Conservation (phyloP, 805 yeast genomes). For the Candida ponderosae region DNA sequence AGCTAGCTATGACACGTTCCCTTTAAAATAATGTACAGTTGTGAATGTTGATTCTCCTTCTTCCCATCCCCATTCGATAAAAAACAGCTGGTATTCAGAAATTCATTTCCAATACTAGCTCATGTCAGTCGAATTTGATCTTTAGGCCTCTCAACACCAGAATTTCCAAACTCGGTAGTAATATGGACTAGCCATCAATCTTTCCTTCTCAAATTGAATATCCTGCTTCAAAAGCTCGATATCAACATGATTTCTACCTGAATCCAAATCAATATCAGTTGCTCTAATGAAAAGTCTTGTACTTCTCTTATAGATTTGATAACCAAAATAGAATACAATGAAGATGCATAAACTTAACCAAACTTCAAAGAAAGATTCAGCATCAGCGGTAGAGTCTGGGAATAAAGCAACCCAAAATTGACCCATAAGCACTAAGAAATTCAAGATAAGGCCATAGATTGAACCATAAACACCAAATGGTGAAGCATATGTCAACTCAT, state of each 20-base stretch:
- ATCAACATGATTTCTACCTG: conserved; percentile 54
- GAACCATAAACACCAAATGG: conserved; percentile 62
- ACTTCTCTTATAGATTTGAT: conserved; percentile 42
- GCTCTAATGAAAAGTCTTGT: conserved; percentile 32
- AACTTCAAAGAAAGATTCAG: conserved; percentile 49
- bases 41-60: no score
- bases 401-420: conserved; percentile 75
- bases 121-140: no score
- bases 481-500: conserved; percentile 56
- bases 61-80: no score
- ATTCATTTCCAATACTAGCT: no score
- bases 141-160: conserved; percentile 33
- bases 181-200: conserved; percentile 32
- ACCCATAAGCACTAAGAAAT: conserved; percentile 51
- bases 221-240: conserved; percentile 41
- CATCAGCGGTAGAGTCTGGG: conserved; percentile 39
- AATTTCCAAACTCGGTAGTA: conserved; percentile 32
- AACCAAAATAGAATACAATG: conserved; percentile 42
- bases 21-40: no score
- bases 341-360: conserved; percentile 58
- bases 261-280: conserved; percentile 48
- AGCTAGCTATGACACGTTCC: no score
- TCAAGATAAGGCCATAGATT: conserved; percentile 44
- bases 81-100: no score
- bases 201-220: conserved; percentile 42